A percentile compares a stretch with the other conserved stretches of the same genome.
Evolutionary conservation across 352 stramenopile genomes (phyloP).

Genomic region (Pythium monospermum): DNA sequence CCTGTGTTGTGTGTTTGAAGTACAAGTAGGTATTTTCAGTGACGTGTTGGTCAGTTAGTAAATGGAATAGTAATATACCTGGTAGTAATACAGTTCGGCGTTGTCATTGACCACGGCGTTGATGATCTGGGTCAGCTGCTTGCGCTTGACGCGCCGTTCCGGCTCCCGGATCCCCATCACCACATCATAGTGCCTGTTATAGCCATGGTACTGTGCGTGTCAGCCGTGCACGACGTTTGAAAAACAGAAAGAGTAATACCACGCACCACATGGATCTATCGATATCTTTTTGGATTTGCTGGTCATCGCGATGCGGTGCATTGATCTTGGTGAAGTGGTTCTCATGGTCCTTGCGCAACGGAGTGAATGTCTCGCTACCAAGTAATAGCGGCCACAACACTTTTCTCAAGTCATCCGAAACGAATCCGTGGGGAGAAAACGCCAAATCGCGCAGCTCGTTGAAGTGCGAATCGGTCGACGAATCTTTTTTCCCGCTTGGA

Average conservation of each 20-base stretch:
- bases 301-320: constrained; percentile 48
- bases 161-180: constrained; percentile 50
- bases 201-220: too few relatives aligned
- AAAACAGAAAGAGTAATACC: too few relatives aligned
- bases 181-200: constrained; percentile 69
- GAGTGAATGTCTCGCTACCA: constrained; percentile 9
- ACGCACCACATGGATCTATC: constrained; percentile 70
- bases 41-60: neutral
- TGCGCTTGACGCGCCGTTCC: constrained; percentile 57
- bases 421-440: constrained; percentile 44
- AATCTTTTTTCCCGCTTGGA: constrained; percentile 12
- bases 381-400: constrained; percentile 65
- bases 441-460: constrained; percentile 55
- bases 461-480: constrained; percentile 29
- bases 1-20: constrained; percentile 20
- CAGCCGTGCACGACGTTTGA: too few relatives aligned
- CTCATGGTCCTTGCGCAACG: constrained; percentile 4
- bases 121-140: constrained; percentile 60
- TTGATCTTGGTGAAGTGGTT: constrained; percentile 12
- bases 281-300: constrained; percentile 79
- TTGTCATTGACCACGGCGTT: constrained; percentile 40
- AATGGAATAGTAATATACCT: constrained; percentile 23
- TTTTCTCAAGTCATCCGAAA: constrained; percentile 50
- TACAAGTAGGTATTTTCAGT: neutral
- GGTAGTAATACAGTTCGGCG: constrained; percentile 71